Evolutionary conservation across 139 green algal genomes (phyloP), one percentile per base, ranked within the genome.

Genomic region (Zygnema cylindricum): DNA sequence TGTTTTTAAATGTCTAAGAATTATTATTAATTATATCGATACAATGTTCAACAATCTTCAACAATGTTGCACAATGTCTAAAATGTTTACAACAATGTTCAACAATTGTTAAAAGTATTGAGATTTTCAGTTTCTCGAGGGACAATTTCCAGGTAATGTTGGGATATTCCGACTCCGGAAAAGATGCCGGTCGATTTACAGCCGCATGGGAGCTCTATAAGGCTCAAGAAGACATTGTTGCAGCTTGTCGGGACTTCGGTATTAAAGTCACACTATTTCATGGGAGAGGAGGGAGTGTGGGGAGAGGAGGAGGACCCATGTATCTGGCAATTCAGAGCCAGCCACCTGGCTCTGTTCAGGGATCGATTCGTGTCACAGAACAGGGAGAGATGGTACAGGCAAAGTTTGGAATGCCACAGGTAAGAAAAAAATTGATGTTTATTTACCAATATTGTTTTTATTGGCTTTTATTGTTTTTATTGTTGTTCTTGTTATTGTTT

Each of bases 111-210:
- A n/a, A n/a, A n/a, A n/a, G n/a, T n/a, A n/a, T n/a, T n/a, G n/a
- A n/a, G n/a, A n/a, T n/a, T n/a, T n/a, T n/a, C n/a, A n/a, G n/a
- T n/a, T n/a, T n/a, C n/a, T n/a, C 7, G 55, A 41, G 78, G 33
- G 38, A 54, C 41, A 35, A 85, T n/a, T n/a, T n/a, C 42, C 85
- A 92, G 87, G 86, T 97, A 36, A 99, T 99, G 97, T 93, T 99
- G 33, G 97, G 97, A 0, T 99, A 99, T 93, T 96, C 92, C 77
- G 97, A 99, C 94, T 96, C 92, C 43, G 97, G 97, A 75, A 99
- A 99, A 94, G 97, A 99, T 87, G 97, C 96, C 0, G 97, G 97
- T 11, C 92, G 97, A 0, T 93, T 99, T 42, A 93, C 96, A 1
- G 97, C 96, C 0, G 95, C 94, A 40, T 99, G 96, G 97, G 97